Conservation (phyloP, 1,284 basidiomycete genomes). For the Moniliella sp. region DNA sequence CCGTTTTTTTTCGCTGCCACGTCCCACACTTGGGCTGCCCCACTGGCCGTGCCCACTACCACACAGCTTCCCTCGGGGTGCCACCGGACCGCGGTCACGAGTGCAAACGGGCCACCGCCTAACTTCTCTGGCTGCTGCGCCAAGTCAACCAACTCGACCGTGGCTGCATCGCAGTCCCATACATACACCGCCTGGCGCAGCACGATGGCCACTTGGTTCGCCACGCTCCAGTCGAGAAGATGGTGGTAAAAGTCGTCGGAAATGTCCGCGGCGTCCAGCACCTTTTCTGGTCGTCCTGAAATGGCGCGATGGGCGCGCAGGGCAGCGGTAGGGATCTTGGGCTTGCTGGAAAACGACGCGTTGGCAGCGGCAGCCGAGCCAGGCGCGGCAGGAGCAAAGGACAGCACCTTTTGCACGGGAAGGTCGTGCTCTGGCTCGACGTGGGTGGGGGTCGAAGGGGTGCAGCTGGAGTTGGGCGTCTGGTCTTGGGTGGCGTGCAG, state of each 20-base stretch:
- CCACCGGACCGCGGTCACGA: too few species aligned
- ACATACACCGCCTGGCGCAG: conserved; percentile 62
- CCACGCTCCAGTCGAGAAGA: conserved; percentile 64
- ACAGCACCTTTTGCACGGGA: too few species aligned
- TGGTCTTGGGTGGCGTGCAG: too few species aligned
- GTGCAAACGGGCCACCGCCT: conserved; percentile 19
- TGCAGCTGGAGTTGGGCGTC: too few species aligned
- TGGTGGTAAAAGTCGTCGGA: conserved; percentile 95
- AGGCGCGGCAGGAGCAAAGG: too few species aligned
- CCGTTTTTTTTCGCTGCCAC: conserved; percentile 67
- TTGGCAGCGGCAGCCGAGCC: too few species aligned
- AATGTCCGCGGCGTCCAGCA: conserved; percentile 82
- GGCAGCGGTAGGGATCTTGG: too few species aligned
- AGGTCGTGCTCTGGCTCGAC: too few species aligned
- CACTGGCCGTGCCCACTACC: conserved; percentile 72
- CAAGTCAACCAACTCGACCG: conserved; percentile 43
- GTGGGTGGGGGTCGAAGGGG: too few species aligned
- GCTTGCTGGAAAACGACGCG: too few species aligned
- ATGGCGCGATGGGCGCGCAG: too few species aligned
- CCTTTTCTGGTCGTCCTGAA: conserved; percentile 66
- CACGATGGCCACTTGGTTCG: conserved; percentile 63
- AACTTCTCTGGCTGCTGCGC: conserved; percentile 17
- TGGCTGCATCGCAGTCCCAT: conserved; percentile 77
- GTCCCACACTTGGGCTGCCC: conserved; percentile 61
- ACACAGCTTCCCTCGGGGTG: too few species aligned